phyloP scores from a whole-genome alignment of 2,329 filamentous ascomycete genomes.

The Ophiostoma montium region DNA sequence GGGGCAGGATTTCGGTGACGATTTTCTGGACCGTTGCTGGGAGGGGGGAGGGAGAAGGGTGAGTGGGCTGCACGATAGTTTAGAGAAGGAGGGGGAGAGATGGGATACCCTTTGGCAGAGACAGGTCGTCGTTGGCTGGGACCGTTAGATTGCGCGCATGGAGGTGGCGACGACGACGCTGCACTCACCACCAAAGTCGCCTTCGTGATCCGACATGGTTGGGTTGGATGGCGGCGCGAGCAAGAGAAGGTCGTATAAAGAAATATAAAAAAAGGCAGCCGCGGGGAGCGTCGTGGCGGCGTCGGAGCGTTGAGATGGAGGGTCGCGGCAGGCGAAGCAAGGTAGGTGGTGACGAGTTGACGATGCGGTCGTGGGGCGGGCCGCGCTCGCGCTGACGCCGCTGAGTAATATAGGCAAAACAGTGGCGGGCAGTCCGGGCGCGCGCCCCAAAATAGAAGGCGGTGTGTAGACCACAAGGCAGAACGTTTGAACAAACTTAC shows the following conservation, averaged over 20 bases:
- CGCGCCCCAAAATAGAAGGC: not conserved
- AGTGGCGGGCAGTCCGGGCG: too few species aligned
- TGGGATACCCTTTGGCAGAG: conserved; percentile 50
- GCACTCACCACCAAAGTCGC: conserved; percentile 27
- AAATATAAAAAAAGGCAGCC: not conserved
- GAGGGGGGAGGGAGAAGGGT: not conserved
- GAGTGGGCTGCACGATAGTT: not conserved
- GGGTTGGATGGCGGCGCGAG: not conserved
- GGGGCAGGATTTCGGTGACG: conserved; percentile 80
- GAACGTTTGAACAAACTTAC: not conserved
- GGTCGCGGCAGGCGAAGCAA: too few species aligned
- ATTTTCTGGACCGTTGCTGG: conserved; percentile 66
- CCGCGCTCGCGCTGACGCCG: not conserved
- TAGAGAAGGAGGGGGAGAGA: not conserved
- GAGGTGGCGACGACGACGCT: not conserved
- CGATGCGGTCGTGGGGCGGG: too few species aligned
- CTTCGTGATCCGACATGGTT: conserved; percentile 50
- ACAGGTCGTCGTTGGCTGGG: conserved; percentile 41
- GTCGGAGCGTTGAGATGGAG: too few species aligned
- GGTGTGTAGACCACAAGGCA: not conserved
- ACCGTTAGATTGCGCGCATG: conserved; percentile 20
- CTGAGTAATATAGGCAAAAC: not conserved
- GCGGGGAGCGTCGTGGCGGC: too few species aligned
- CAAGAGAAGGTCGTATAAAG: too few species aligned
- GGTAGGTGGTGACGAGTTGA: too few species aligned